Evolutionary conservation across 805 yeast genomes (phyloP), one percentile per base, ranked within the genome.

Genomic region (Candida vartiovaarae): DNA sequence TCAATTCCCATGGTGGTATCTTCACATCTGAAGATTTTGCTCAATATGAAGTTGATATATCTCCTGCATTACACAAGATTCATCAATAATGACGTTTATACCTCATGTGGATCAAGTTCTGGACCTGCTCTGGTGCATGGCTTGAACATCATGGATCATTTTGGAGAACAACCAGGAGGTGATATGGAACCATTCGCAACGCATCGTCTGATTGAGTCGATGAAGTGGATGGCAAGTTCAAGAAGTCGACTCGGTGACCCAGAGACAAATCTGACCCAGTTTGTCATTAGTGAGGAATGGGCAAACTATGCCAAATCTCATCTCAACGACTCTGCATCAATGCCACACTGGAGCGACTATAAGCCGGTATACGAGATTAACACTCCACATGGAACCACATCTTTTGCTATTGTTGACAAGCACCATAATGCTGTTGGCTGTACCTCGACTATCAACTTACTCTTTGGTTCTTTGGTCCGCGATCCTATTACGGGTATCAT

Each of bases 211-310:
- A 67, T 88, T 8, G 99, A 91, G 63, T 67, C 84, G 3, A 87
- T 91, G 95, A 91, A 91, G 63, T 91, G 96, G 96, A 75, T 88
- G 76, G 86, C 90, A 0, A 74, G 91, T 9, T 91, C 83, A 0
- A 72, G 97, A 49, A 78, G 90, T n/a, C 75, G 87, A 52, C 70
- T 91, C 26, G 98, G 98, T 0, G 96, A 88, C 55, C 80, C 64
- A 4, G 48, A 58, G 3, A 47, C 60, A 0, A 68, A 74, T 40
- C 74, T 80, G 42, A 46, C 52, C 10, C 53, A 50, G 30, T 43
- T 45, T 36, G 56, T 76, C 10, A 62, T 73, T 6, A 52, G 60
- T 2, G 70, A 75, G 29, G 48, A 50, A 20, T 91, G 95, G 91
- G 74, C 81, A 6, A 59, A 67, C 2, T 55, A 61, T 3, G 77